Evolutionary conservation across 345 rosid genomes (phyloP).

Genomic region (Carallia brachiata): DNA sequence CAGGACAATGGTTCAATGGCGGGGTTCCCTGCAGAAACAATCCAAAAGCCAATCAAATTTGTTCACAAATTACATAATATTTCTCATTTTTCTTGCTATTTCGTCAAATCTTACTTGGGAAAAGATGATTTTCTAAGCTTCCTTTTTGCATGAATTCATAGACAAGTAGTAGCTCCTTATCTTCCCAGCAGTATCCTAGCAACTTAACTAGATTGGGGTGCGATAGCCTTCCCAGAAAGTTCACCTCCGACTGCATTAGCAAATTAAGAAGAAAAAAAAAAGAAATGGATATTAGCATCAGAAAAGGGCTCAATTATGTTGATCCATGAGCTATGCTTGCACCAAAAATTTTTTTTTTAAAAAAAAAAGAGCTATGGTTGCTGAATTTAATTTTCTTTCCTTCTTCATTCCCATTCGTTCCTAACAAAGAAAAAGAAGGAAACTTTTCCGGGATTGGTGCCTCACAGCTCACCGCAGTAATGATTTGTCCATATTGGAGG

Average conservation of each 20-base stretch:
- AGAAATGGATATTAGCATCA: not conserved
- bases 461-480: not conserved
- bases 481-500: not conserved
- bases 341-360: no score
- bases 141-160: constrained; percentile 82
- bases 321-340: not conserved
- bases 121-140: constrained; percentile 78
- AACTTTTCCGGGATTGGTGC: not conserved
- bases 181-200: constrained; percentile 82
- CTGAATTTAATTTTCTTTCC: no score
- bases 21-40: constrained; percentile 39
- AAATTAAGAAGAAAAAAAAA: not conserved
- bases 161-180: constrained; percentile 65
- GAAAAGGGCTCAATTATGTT: not conserved
- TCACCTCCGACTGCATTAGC: constrained; percentile 68
- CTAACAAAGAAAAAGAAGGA: not conserved
- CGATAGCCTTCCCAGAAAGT: constrained; percentile 72
- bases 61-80: not conserved
- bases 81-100: not conserved
- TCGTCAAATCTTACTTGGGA: constrained; percentile 54
- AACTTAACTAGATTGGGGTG: constrained; percentile 80
- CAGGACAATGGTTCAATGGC: constrained; percentile 66
- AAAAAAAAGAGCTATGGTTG: no score
- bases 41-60: constrained; percentile 3
- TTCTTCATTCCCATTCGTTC: no score